A percentile compares a stretch with the other conserved stretches of the same genome.
phyloP scores from a whole-genome alignment of 2,329 filamentous ascomycete genomes.

The Cladosporium colombiae region DNA sequence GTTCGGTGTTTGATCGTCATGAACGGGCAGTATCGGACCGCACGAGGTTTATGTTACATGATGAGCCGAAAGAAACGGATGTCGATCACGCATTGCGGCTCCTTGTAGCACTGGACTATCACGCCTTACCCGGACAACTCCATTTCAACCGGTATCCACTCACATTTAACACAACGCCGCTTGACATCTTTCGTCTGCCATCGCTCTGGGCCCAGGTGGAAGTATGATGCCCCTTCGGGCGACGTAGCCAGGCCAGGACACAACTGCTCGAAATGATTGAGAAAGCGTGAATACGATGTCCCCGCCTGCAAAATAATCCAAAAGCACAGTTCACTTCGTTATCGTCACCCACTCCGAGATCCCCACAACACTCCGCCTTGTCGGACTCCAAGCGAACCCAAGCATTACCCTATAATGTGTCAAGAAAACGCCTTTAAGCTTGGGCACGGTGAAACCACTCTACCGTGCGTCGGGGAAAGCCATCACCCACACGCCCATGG shows the following conservation, averaged over 20 bases:
- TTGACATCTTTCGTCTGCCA: too few species aligned
- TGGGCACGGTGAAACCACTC: not conserved
- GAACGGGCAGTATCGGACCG: conserved; percentile 6
- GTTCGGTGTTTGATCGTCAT: conserved; percentile 2
- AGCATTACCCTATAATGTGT: conserved; percentile 18
- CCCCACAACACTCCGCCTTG: conserved; percentile 13
- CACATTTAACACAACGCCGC: not conserved
- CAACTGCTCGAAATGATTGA: not conserved
- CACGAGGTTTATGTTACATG: conserved; percentile 3
- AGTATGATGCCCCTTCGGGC: not conserved
- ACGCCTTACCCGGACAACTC: conserved; percentile 8
- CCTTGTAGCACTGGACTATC: not conserved
- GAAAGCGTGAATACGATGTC: not conserved
- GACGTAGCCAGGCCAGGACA: not conserved
- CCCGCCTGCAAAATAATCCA: not conserved
- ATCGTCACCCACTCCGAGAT: not conserved
- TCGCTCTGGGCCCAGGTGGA: not conserved
- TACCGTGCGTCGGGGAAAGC: conserved; percentile 6
- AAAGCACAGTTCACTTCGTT: not conserved
- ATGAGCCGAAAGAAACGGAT: not conserved
- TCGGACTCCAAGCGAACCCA: not conserved
- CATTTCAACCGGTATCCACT: not conserved
- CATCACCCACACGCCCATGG: conserved; percentile 15
- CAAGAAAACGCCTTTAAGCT: conserved; percentile 7
- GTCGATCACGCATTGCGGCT: not conserved